phyloP scores from a whole-genome alignment of 2,329 filamentous ascomycete genomes.

The Ascomycota sp. region DNA sequence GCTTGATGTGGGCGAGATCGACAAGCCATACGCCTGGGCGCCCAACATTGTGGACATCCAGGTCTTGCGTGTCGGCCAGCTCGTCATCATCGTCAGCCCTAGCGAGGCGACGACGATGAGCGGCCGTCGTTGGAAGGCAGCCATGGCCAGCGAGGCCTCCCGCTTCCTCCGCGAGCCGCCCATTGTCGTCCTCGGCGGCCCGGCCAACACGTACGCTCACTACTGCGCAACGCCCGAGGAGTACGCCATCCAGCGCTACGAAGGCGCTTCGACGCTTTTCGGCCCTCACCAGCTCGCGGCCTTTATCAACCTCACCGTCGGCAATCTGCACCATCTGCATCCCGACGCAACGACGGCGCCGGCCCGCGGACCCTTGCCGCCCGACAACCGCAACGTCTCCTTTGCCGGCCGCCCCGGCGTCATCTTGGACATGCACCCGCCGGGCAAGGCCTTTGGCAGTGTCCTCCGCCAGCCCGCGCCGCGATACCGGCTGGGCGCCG shows the following conservation, averaged over 20 bases:
- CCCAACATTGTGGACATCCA: constrained; percentile 82
- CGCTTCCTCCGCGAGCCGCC: constrained; percentile 25
- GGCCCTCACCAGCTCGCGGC: constrained; percentile 67
- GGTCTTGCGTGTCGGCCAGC: constrained; percentile 56
- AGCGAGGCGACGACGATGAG: constrained; percentile 85
- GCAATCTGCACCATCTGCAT: constrained; percentile 41
- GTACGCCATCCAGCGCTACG: constrained; percentile 53
- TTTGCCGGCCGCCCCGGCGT: constrained; percentile 62
- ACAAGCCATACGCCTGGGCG: constrained; percentile 57
- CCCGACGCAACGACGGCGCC: constrained; percentile 1
- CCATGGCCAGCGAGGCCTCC: constrained; percentile 31
- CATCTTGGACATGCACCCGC: constrained; percentile 42
- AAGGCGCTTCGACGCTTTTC: constrained; percentile 73
- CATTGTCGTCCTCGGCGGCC: constrained; percentile 60
- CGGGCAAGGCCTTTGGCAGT: constrained; percentile 48
- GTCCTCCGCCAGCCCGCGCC: constrained; percentile 26
- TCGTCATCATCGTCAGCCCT: constrained; percentile 66
- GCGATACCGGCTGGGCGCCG: constrained; percentile 32
- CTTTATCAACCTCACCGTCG: constrained; percentile 60
- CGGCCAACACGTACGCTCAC: constrained; percentile 71
- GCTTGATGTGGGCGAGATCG: constrained; percentile 62
- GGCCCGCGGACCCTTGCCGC: constrained; percentile 36
- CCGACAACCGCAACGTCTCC: constrained; percentile 53
- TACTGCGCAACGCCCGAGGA: constrained; percentile 56
- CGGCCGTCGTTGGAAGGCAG: constrained; percentile 62